Evolutionary conservation across 306 rosid species (phyloP).

Genomic region (Trifolium pratense): DNA sequence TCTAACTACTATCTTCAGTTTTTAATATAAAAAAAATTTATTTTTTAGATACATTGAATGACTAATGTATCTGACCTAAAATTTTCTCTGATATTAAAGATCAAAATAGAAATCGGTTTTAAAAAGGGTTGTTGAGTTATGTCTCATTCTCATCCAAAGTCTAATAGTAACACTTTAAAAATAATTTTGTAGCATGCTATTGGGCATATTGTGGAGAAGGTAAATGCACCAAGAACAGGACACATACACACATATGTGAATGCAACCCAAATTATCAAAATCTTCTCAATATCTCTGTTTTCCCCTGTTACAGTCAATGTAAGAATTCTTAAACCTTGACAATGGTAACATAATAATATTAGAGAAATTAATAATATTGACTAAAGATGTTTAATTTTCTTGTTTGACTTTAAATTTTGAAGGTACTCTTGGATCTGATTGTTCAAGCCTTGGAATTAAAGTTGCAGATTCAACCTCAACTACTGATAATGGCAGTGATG

Average conservation of each 20-base stretch:
- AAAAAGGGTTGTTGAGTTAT: no score
- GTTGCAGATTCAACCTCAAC: constrained; percentile 50
- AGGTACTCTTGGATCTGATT: constrained; percentile 84
- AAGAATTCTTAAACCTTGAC: constrained; percentile 32
- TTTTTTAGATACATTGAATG: no score
- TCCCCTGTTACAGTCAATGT: constrained; percentile 85
- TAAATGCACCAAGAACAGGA: constrained; percentile 48
- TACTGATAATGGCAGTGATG: constrained; percentile 19
- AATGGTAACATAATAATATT: neutral
- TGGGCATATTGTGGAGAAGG: constrained; percentile 92
- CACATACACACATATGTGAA: constrained; percentile 50
- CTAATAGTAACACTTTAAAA: neutral
- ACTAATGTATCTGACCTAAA: no score
- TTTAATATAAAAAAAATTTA: no score
- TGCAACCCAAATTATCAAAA: constrained; percentile 58
- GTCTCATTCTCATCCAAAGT: no score
- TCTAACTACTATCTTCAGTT: no score
- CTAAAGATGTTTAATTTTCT: neutral
- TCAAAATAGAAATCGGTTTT: no score
- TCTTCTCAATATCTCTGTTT: constrained; percentile 64
- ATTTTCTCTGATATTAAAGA: no score
- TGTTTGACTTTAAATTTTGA: constrained; percentile 9
- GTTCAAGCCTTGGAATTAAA: constrained; percentile 75
- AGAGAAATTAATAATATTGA: neutral
- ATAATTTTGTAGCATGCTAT: constrained; percentile 62